phyloP scores from a whole-genome alignment of 306 rosid species.

The Medicago lupulina region DNA sequence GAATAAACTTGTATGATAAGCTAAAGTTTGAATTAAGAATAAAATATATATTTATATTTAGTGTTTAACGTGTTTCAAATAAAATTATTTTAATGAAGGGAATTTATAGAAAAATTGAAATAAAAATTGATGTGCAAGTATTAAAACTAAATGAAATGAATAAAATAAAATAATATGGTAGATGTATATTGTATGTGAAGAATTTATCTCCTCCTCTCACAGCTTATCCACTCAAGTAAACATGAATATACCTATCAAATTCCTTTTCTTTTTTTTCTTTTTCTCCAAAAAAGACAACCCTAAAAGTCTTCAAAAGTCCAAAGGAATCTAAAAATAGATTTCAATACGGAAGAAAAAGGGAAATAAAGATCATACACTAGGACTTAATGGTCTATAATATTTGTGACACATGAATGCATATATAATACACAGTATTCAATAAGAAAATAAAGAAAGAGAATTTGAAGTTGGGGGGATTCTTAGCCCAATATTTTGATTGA shows the following conservation, averaged over 20 bases:
- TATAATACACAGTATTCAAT: background rate
- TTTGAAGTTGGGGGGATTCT: slow-evolving; percentile 15
- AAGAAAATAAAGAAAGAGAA: background rate
- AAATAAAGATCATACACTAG: slow-evolving; percentile 28
- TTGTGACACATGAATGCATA: slow-evolving; percentile 24
- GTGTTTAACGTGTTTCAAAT: too few relatives aligned
- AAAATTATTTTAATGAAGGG: too few relatives aligned
- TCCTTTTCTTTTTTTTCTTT: slow-evolving; percentile 24
- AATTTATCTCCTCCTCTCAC: slow-evolving; percentile 76
- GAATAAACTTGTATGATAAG: too few relatives aligned
- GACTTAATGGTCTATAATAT: slow-evolving; percentile 27
- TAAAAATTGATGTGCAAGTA: too few relatives aligned
- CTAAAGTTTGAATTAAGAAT: too few relatives aligned
- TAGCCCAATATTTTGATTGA: slow-evolving; percentile 21
- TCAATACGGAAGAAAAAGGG: slow-evolving; percentile 42
- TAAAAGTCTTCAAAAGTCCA: slow-evolving; percentile 47
- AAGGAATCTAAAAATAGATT: slow-evolving; percentile 38
- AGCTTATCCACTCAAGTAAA: slow-evolving; percentile 69
- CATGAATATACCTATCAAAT: slow-evolving; percentile 36
- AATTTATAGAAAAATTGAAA: too few relatives aligned
- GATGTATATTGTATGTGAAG: background rate
- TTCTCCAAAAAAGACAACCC: slow-evolving; percentile 55
- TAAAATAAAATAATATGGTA: background rate
- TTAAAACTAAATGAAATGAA: background rate
- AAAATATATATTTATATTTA: too few relatives aligned